These are phyloP conservation scores for Phaeosphaeriaceae sp. DNA, from an alignment of 2,329 filamentous ascomycete species.

Conservation along the genomic window DNA sequence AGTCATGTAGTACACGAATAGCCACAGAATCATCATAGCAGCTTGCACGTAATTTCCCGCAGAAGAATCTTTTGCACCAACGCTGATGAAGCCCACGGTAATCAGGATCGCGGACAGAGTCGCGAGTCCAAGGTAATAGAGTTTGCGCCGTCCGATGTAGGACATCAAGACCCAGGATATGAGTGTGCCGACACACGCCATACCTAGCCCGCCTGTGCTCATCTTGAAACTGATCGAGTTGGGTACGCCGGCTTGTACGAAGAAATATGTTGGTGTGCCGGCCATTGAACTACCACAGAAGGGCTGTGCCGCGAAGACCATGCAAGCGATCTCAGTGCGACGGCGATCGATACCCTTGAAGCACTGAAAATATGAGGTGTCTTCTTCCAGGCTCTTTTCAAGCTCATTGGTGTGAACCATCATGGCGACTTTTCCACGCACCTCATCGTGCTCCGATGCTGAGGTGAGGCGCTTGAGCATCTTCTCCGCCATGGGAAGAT, in stretches of 20 bases:
- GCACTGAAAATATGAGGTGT: conserved; percentile 79
- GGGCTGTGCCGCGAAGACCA: conserved; percentile 54
- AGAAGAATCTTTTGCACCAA: conserved; percentile 40
- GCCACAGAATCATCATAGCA: conserved; percentile 28
- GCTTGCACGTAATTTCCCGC: conserved; percentile 49
- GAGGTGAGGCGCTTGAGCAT: conserved; percentile 5
- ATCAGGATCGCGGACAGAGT: conserved; percentile 72
- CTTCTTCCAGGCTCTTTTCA: conserved; percentile 70
- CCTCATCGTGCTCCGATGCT: conserved; percentile 4
- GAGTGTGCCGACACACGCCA: conserved; percentile 69
- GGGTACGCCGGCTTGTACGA: conserved; percentile 52
- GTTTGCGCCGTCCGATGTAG: conserved; percentile 74
- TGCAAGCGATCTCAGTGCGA: conserved; percentile 75
- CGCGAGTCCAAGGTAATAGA: conserved; percentile 75
- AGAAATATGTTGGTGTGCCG: conserved; percentile 52
- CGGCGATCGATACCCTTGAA: conserved; percentile 79
- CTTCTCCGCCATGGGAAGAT: conserved; percentile 66
- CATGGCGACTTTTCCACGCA: conserved; percentile 69
- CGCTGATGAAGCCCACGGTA: conserved; percentile 74
- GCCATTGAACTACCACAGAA: conserved; percentile 29
- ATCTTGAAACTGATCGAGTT: conserved; percentile 50
- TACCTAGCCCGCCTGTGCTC: conserved; percentile 61
- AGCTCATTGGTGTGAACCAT: conserved; percentile 85
- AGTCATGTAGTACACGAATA: conserved; percentile 73
- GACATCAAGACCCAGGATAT: conserved; percentile 80